Evolutionary conservation across 495 filamentous ascomycete genomes (phyloP).

Genomic region (Parathielavia appendiculata): DNA sequence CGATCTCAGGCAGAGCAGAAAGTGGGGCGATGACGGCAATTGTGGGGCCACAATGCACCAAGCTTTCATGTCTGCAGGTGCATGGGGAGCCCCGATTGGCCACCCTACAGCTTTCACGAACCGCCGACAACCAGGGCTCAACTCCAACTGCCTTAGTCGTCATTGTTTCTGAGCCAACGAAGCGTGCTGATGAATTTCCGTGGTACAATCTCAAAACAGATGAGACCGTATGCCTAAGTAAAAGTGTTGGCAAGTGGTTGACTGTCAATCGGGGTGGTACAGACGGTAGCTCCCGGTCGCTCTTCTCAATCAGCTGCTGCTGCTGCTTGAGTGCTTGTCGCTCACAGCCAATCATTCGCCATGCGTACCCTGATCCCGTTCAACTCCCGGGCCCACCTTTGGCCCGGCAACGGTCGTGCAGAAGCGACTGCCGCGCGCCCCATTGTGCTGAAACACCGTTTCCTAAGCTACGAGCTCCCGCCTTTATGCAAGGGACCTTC

Average conservation of each 20-base stretch:
- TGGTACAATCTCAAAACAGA: neutral
- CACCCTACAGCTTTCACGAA: neutral
- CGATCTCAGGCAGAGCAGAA: constrained; percentile 13
- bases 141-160: neutral
- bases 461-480: constrained; percentile 2
- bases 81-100: constrained; percentile 8
- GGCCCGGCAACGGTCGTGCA: constrained; percentile 11
- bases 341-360: constrained; percentile 2
- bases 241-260: constrained; percentile 10
- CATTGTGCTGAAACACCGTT: constrained; percentile 12
- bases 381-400: neutral
- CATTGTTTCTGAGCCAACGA: neutral
- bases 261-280: constrained; percentile 21
- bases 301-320: constrained; percentile 1
- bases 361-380: neutral
- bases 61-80: neutral
- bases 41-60: constrained; percentile 7
- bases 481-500: neutral
- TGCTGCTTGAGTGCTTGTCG: neutral
- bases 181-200: constrained; percentile 1
- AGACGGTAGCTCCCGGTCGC: constrained; percentile 11
- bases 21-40: constrained; percentile 26
- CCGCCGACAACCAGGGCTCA: neutral
- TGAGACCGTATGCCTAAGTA: neutral
- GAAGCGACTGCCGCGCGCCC: neutral